Evolutionary conservation across 129 eudicot species (phyloP), one percentile per base, ranked within the genome.

Genomic region (Helichrysum umbraculigerum): DNA sequence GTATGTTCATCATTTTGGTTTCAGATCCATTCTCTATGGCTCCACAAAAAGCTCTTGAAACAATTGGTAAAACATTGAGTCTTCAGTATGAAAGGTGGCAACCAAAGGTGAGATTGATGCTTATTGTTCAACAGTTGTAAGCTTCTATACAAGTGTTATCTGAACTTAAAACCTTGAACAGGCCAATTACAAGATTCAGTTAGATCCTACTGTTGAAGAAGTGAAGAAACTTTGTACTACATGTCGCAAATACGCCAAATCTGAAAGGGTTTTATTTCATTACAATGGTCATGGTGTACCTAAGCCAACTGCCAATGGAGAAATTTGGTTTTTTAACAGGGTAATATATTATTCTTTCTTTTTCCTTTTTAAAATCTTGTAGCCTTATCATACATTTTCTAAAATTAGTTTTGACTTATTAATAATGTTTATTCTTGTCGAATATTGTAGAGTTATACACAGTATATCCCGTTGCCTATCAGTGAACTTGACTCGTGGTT

Each of bases 261-360:
- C 97, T 12, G 99, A 95, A 85, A 83, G 99, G 82, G 99, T 95
- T 80, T 81, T 95, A 17, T 95, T 89, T 80, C 99, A 95, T 73
- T 95, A 95, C 72, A 95, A 95, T 70, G 99, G 99, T 33, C 97
- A 95, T 82, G 99, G 99, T 52, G 99, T 95, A 69, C 97, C 99
- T 47, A 95, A 95, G 82, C 99, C 99, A 68, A 91, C 99, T 37
- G 73, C 94, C 42, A 95, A 85, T 72, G 97, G 97, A 68, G 99
- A 95, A 89, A 91, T 95, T 62, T 95, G 99, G 99, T 87, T 95
- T 33, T 95, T 89, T 56, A 95, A 95, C 86, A 91, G 88, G 95
- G 99, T 83, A 82, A 62, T 68, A 47, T 50, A 65, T 68, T 9
- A 21, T 15, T 70, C 42, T 14, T 22, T 57, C 28, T 56, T 57